Evolutionary conservation across 208 protist species (phyloP).

Genomic region (Leishmania aethiopica): DNA sequence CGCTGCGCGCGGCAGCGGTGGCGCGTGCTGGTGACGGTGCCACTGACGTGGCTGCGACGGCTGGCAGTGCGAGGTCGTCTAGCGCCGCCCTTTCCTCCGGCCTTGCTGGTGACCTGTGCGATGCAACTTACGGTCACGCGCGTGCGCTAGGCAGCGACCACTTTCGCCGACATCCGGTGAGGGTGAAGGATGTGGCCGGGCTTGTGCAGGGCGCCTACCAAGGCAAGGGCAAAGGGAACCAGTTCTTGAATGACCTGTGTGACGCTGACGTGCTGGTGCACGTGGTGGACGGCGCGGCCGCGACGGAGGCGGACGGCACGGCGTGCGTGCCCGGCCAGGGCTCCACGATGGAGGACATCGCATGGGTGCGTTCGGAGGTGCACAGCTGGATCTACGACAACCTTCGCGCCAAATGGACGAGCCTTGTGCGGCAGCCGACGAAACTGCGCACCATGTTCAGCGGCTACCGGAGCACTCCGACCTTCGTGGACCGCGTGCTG

Average conservation of each 20-base stretch:
- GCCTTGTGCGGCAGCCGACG: constrained; percentile 59
- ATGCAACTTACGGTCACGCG: constrained; percentile 74
- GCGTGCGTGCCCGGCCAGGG: constrained; percentile 61
- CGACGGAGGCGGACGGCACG: constrained; percentile 90
- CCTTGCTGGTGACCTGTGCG: constrained; percentile 36
- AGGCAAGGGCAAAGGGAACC: constrained; percentile 93
- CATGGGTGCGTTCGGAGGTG: constrained; percentile 92
- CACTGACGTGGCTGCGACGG: neutral
- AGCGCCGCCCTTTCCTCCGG: constrained; percentile 9
- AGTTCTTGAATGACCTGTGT: constrained; percentile 95
- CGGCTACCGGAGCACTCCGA: constrained; percentile 85
- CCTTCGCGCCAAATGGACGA: constrained; percentile 80
- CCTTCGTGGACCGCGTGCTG: constrained; percentile 77
- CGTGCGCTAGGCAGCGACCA: constrained; percentile 22
- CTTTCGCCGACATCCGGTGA: constrained; percentile 80
- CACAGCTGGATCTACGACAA: constrained; percentile 96
- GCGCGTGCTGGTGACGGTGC: neutral
- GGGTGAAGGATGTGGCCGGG: constrained; percentile 93
- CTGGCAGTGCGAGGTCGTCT: neutral
- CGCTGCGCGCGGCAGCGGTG: constrained; percentile 8
- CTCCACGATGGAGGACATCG: constrained; percentile 83
- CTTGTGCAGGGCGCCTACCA: constrained; percentile 95
- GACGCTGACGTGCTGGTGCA: constrained; percentile 94
- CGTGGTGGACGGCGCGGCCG: constrained; percentile 91
- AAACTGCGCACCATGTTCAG: constrained; percentile 92